Conservation (phyloP, 441 rosid genomes). For the Daphne laureola region DNA sequence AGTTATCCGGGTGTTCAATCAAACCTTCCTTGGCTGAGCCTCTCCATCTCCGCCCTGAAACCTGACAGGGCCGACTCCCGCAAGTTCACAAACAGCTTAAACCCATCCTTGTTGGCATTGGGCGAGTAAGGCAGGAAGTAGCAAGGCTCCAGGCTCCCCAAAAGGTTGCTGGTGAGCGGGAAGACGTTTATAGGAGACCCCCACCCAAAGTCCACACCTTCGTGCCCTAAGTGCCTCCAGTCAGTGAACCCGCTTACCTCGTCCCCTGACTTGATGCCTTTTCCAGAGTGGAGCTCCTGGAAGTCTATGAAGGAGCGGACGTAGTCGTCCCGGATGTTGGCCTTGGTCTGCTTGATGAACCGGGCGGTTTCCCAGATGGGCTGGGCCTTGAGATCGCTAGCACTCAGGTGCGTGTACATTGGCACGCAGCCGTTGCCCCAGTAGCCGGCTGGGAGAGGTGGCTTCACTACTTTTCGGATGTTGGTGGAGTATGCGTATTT, state of each 20-base stretch:
- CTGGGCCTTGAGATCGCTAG: slow-evolving; percentile 40
- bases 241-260: slow-evolving; percentile 85
- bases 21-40: slow-evolving; percentile 35
- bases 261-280: slow-evolving; percentile 46
- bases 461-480: slow-evolving; percentile 50
- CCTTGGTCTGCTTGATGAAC: slow-evolving; percentile 72
- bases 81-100: too few species aligned
- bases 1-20: background rate
- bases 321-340: background rate
- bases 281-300: slow-evolving; percentile 43
- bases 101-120: too few species aligned
- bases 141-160: too few species aligned
- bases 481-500: slow-evolving; percentile 63
- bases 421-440: slow-evolving; percentile 92
- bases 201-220: too few species aligned
- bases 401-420: slow-evolving; percentile 46
- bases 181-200: too few species aligned
- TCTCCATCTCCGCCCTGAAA: slow-evolving; percentile 4
- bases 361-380: slow-evolving; percentile 78
- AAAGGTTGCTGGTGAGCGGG: too few species aligned
- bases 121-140: too few species aligned
- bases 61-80: too few species aligned
- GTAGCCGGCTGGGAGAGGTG: slow-evolving; percentile 67
- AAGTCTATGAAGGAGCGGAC: slow-evolving; percentile 70
- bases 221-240: slow-evolving; percentile 26